These are phyloP conservation scores for Coniochaeta sp. DNA, from an alignment of 2,329 filamentous ascomycete genomes.

Conservation along the genomic window DNA sequence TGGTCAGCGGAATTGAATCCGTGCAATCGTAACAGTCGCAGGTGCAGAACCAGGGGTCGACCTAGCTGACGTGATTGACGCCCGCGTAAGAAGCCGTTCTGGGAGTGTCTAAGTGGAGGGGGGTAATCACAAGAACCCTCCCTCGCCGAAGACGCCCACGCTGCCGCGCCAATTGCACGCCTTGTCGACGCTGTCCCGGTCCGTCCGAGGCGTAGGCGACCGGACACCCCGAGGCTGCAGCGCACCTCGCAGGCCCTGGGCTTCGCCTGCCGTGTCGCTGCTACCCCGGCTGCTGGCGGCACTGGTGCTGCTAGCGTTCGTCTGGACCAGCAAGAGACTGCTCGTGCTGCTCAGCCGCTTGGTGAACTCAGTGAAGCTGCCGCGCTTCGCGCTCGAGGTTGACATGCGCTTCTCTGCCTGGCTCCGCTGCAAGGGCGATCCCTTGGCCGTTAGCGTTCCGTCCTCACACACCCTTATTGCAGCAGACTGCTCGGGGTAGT, in stretches of 20 bases:
- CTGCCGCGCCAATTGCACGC: slow-evolving; percentile 51
- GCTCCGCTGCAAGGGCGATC: slow-evolving; percentile 13
- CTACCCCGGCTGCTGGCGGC: slow-evolving; percentile 40
- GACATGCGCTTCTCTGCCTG: slow-evolving; percentile 43
- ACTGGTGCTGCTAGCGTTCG: slow-evolving; percentile 44
- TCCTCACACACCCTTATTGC: slow-evolving; percentile 26
- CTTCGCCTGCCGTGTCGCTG: slow-evolving; percentile 30
- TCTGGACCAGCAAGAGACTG: slow-evolving; percentile 52
- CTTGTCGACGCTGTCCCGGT: slow-evolving; percentile 31
- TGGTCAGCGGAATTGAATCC: too few species aligned
- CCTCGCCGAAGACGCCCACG: slow-evolving; percentile 47
- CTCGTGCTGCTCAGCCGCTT: slow-evolving; percentile 55
- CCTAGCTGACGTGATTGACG: too few species aligned
- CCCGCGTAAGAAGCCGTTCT: too few species aligned
- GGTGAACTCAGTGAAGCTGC: slow-evolving; percentile 56
- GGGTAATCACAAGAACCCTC: slow-evolving; percentile 48
- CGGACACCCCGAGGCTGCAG: slow-evolving; percentile 21
- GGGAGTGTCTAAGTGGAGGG: too few species aligned
- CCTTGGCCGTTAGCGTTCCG: slow-evolving; percentile 12
- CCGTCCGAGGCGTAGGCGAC: slow-evolving; percentile 22
- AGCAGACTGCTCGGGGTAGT: slow-evolving; percentile 13
- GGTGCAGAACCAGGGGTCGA: too few species aligned
- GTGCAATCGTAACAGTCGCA: too few species aligned
- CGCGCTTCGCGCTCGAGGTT: slow-evolving; percentile 46
- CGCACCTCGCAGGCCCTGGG: slow-evolving; percentile 18